Evolutionary conservation across 1,284 basidiomycete species (phyloP).

Genomic region (Trichosporon sp.): DNA sequence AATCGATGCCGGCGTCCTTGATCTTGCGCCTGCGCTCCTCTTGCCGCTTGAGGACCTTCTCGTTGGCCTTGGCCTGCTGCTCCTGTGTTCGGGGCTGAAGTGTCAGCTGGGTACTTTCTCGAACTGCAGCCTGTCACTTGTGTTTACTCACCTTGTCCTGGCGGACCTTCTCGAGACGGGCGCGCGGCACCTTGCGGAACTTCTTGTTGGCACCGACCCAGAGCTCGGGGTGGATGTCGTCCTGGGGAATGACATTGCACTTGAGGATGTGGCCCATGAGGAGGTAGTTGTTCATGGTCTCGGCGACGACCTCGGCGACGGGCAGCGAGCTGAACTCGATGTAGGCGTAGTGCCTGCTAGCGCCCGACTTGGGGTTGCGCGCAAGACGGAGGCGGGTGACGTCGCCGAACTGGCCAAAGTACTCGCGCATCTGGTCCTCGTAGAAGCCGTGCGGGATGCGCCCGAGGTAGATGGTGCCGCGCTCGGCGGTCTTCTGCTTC

Average conservation of each 20-base stretch:
- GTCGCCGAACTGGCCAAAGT: constrained; percentile 93
- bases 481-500: constrained; percentile 64
- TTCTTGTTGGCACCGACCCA: constrained; percentile 97
- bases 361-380: constrained; percentile 94
- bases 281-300: constrained; percentile 99
- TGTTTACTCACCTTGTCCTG: constrained; percentile 72
- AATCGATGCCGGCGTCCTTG: constrained; percentile 80
- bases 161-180: constrained; percentile 69
- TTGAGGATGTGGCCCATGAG: constrained; percentile 89
- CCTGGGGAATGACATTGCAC: constrained; percentile 80
- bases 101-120: neutral
- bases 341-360: constrained; percentile 95
- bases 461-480: constrained; percentile 88
- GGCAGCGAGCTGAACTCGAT: constrained; percentile 88
- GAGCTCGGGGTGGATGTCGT: constrained; percentile 85
- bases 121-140: neutral
- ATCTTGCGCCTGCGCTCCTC: constrained; percentile 76
- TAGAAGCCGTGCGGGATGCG: constrained; percentile 96
- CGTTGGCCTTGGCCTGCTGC: constrained; percentile 67
- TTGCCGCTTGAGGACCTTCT: constrained; percentile 76
- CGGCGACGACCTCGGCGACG: constrained; percentile 92
- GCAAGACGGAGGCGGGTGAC: constrained; percentile 87
- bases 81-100: constrained; percentile 72
- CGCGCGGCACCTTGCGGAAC: constrained; percentile 75
- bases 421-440: constrained; percentile 88